Conservation (phyloP, 2,329 filamentous ascomycete genomes). For the Arthrobotrys conoides region DNA sequence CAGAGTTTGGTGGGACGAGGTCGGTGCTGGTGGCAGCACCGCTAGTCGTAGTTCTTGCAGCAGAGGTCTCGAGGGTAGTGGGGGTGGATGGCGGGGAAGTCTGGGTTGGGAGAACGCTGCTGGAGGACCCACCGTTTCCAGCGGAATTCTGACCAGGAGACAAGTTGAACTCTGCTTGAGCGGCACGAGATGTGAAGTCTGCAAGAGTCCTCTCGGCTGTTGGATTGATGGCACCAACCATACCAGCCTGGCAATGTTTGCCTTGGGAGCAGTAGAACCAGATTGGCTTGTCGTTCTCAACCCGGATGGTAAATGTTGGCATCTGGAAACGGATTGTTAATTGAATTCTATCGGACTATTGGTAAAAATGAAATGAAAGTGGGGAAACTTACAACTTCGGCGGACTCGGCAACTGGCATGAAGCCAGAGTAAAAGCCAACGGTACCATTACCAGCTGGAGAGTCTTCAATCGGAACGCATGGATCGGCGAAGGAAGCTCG, state of each 20-base stretch:
- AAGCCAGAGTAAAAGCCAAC: constrained; percentile 78
- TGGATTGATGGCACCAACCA: constrained; percentile 83
- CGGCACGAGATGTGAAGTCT: constrained; percentile 66
- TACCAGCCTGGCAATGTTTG: constrained; percentile 81
- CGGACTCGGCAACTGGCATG: constrained; percentile 74
- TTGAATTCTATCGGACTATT: background rate
- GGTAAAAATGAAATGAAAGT: background rate
- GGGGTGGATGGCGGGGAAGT: constrained; percentile 40
- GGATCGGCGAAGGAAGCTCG: constrained; percentile 82
- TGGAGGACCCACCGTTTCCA: constrained; percentile 45
- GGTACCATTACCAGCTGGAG: constrained; percentile 50
- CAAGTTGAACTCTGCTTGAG: constrained; percentile 67
- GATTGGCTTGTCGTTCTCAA: constrained; percentile 79
- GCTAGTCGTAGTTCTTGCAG: constrained; percentile 6
- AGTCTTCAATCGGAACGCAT: constrained; percentile 73
- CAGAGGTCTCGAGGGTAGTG: constrained; percentile 25
- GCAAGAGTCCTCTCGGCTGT: constrained; percentile 60
- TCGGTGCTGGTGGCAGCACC: constrained; percentile 23
- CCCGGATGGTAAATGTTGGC: constrained; percentile 77
- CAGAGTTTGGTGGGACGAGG: constrained; percentile 41
- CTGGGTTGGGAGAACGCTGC: constrained; percentile 36
- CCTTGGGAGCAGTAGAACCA: constrained; percentile 85
- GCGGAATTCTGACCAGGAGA: constrained; percentile 66
- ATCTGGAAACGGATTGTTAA: constrained; percentile 56
- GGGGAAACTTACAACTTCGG: constrained; percentile 70